Conservation (phyloP, 768 basidiomycete genomes). For the Lentinus brumalis region DNA sequence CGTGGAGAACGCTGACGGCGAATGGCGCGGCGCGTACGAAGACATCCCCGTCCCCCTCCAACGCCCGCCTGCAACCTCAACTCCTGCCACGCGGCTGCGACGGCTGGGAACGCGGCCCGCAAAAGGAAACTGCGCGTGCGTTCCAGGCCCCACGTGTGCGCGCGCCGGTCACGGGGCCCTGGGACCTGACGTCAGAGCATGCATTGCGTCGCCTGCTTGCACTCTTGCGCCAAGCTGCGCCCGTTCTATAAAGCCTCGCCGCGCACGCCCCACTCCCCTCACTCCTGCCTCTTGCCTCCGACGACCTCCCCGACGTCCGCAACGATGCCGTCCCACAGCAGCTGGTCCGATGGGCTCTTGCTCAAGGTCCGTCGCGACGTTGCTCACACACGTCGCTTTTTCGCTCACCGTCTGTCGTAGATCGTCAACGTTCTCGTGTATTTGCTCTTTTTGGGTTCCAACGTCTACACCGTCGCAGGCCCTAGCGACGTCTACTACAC, state of each 20-base stretch:
- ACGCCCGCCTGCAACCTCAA: not conserved
- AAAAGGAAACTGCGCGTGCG: too few relatives aligned
- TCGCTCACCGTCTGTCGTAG: conserved; percentile 33
- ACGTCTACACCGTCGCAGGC: conserved; percentile 82
- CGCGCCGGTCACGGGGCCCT: conserved; percentile 2
- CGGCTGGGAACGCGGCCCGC: not conserved
- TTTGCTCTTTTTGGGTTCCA: conserved; percentile 85
- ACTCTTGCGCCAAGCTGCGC: conserved; percentile 1
- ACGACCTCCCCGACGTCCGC: not conserved
- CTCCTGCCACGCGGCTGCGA: conserved; percentile 10
- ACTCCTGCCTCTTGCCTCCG: not conserved
- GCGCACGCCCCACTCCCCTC: conserved; percentile 6
- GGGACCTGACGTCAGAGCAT: conserved; percentile 15
- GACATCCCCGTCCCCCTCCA: conserved; percentile 27
- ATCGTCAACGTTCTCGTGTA: conserved; percentile 83
- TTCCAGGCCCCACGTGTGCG: not conserved
- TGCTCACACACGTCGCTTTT: not conserved
- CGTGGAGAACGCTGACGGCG: conserved; percentile 49
- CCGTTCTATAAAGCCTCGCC: conserved; percentile 14
- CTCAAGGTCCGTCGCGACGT: conserved; percentile 60
- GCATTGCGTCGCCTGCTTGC: conserved; percentile 2
- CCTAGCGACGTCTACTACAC: conserved; percentile 71
- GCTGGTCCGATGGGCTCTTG: conserved; percentile 79
- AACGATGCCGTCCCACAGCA: conserved; percentile 35
- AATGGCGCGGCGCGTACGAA: conserved; percentile 35